Evolutionary conservation across 192 early-diverging fungal species (phyloP).

Genomic region (Backusella psychrophila): DNA sequence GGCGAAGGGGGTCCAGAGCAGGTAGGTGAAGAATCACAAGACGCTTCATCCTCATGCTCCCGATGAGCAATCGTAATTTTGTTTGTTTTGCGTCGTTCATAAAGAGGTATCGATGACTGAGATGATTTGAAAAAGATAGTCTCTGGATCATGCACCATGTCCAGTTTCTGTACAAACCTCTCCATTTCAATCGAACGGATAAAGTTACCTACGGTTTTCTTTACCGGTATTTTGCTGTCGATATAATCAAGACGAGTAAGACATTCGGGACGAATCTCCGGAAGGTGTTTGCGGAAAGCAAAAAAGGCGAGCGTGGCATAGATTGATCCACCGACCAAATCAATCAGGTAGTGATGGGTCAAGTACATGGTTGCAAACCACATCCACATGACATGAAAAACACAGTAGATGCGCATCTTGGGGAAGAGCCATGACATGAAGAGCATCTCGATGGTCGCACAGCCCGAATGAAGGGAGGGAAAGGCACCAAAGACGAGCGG

Average conservation of each 20-base stretch:
- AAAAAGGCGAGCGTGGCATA: constrained; percentile 62
- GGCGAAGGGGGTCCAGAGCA: constrained; percentile 20
- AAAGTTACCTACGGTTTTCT: constrained; percentile 11
- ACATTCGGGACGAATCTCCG: constrained; percentile 30
- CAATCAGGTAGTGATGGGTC: constrained; percentile 72
- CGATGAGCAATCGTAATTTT: neutral
- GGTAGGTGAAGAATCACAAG: constrained; percentile 5
- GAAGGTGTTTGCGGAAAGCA: constrained; percentile 43
- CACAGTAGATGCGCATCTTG: constrained; percentile 38
- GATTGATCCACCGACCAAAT: constrained; percentile 63
- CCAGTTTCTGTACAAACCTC: neutral
- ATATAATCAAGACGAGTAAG: constrained; percentile 37
- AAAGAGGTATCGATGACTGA: neutral
- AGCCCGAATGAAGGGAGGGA: constrained; percentile 72
- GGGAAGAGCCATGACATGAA: constrained; percentile 55
- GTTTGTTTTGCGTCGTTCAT: neutral
- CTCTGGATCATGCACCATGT: neutral
- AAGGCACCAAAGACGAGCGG: constrained; percentile 77
- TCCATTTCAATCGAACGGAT: constrained; percentile 15
- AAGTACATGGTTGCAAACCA: constrained; percentile 83
- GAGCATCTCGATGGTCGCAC: constrained; percentile 60
- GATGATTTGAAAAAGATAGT: neutral
- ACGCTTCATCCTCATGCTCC: neutral
- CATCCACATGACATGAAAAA: constrained; percentile 66
- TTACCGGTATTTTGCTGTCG: constrained; percentile 7